phyloP scores from a whole-genome alignment of 2,329 filamentous ascomycete genomes.

The Dendryphion nanum region DNA sequence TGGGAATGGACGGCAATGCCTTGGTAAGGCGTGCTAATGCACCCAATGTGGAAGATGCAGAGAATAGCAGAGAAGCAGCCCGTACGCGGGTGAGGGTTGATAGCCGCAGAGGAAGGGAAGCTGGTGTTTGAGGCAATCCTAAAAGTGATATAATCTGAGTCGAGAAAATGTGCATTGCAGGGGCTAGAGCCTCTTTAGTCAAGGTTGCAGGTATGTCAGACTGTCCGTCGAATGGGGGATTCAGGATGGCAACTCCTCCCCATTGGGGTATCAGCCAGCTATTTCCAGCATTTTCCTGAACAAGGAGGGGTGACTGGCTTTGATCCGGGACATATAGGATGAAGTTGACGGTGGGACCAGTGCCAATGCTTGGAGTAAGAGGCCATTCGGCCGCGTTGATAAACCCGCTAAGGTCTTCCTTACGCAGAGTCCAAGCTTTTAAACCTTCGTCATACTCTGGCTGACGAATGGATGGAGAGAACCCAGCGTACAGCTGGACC shows the following conservation, averaged over 20 bases:
- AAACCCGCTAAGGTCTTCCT: conserved; percentile 87
- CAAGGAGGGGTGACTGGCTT: conserved; percentile 57
- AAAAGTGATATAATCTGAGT: conserved; percentile 85
- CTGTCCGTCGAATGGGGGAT: conserved; percentile 44
- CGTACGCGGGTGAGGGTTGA: conserved; percentile 83
- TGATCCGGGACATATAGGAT: conserved; percentile 84
- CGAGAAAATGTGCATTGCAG: conserved; percentile 85
- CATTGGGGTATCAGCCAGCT: conserved; percentile 97
- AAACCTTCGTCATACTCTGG: conserved; percentile 54
- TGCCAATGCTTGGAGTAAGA: conserved; percentile 87
- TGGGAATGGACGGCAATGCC: conserved; percentile 85
- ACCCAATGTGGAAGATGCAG: conserved; percentile 90
- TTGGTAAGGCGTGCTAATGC: conserved; percentile 82
- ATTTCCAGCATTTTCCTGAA: conserved; percentile 61
- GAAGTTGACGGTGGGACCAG: conserved; percentile 93
- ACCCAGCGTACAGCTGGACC: conserved; percentile 83
- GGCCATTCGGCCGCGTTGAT: conserved; percentile 99
- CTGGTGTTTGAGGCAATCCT: conserved; percentile 75
- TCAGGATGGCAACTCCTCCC: conserved; percentile 75
- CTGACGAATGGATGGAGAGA: conserved; percentile 60
- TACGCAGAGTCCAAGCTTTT: conserved; percentile 69
- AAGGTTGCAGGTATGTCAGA: conserved; percentile 50
- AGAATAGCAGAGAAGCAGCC: conserved; percentile 79
- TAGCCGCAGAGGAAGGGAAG: conserved; percentile 78
- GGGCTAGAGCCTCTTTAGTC: conserved; percentile 64